Evolutionary conservation across 768 basidiomycete species (phyloP).

Genomic region (Lactarius indigo): DNA sequence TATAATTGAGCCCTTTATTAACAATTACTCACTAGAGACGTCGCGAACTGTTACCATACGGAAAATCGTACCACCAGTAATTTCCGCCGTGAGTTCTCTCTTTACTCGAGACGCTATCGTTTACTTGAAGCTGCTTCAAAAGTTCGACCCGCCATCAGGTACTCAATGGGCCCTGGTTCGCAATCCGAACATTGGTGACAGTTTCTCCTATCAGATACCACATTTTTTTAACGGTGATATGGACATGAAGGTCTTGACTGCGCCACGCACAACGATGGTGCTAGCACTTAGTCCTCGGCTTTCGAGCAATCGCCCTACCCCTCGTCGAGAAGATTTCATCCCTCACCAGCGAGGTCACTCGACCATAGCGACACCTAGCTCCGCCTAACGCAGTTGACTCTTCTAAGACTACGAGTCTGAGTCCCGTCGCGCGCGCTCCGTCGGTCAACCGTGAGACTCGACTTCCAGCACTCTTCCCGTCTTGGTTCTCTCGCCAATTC

Average conservation of each 20-base stretch:
- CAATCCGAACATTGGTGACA: background rate
- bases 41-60: background rate
- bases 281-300: background rate
- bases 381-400: no score
- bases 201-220: background rate
- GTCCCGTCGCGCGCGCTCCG: background rate
- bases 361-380: no score
- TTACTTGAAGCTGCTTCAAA: background rate
- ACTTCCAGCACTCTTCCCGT: background rate
- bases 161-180: background rate
- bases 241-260: background rate
- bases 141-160: background rate
- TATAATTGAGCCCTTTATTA: background rate
- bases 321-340: background rate
- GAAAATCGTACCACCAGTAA: background rate
- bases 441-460: background rate
- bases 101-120: background rate
- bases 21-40: slow-evolving; percentile 1
- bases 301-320: background rate
- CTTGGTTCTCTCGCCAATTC: background rate
- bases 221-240: background rate
- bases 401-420: no score
- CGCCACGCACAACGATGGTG: background rate
- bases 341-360: background rate
- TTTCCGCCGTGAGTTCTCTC: background rate